These are phyloP conservation scores for Graphilbum ipis-grandicollis DNA, from an alignment of 2,329 filamentous ascomycete species.

Conservation along the genomic window DNA sequence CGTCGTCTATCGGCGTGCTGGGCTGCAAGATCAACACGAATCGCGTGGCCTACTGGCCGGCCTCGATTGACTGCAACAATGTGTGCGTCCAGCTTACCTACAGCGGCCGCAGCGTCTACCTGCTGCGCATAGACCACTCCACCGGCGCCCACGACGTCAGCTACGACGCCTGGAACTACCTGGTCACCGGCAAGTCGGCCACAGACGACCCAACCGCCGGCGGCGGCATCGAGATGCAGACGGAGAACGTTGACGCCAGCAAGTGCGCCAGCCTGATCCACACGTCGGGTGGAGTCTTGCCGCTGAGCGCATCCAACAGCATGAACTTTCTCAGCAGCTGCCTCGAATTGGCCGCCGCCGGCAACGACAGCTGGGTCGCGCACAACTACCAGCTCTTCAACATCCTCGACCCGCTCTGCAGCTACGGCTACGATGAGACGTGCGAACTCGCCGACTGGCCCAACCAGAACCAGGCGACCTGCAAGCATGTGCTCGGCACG, in stretches of 20 bases:
- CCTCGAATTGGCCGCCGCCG: slow-evolving; percentile 14
- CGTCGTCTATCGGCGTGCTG: slow-evolving; percentile 35
- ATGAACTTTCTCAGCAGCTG: slow-evolving; percentile 34
- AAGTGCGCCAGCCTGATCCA: slow-evolving; percentile 29
- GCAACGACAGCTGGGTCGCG: slow-evolving; percentile 25
- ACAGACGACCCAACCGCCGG: slow-evolving; percentile 26
- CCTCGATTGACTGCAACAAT: slow-evolving; percentile 30
- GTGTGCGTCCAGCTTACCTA: slow-evolving; percentile 35
- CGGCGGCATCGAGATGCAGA: slow-evolving; percentile 29
- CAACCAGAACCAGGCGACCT: slow-evolving; percentile 25
- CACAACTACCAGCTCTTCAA: slow-evolving; percentile 32
- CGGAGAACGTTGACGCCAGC: slow-evolving; percentile 23
- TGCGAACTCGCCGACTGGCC: slow-evolving; percentile 27
- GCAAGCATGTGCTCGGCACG: slow-evolving; percentile 23
- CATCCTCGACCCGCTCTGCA: slow-evolving; percentile 30
- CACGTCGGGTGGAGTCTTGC: slow-evolving; percentile 9
- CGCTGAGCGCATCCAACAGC: slow-evolving; percentile 28
- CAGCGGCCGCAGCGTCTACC: slow-evolving; percentile 29
- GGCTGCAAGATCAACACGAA: slow-evolving; percentile 43
- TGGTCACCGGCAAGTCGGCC: slow-evolving; percentile 27
- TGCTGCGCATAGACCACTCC: slow-evolving; percentile 38
- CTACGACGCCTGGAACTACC: slow-evolving; percentile 43
- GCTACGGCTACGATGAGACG: slow-evolving; percentile 25
- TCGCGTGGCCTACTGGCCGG: slow-evolving; percentile 42
- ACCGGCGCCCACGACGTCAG: slow-evolving; percentile 38